Base-by-base conservation (phyloP, 2,329 filamentous ascomycete species). In the Claviceps maximensis region DNA sequence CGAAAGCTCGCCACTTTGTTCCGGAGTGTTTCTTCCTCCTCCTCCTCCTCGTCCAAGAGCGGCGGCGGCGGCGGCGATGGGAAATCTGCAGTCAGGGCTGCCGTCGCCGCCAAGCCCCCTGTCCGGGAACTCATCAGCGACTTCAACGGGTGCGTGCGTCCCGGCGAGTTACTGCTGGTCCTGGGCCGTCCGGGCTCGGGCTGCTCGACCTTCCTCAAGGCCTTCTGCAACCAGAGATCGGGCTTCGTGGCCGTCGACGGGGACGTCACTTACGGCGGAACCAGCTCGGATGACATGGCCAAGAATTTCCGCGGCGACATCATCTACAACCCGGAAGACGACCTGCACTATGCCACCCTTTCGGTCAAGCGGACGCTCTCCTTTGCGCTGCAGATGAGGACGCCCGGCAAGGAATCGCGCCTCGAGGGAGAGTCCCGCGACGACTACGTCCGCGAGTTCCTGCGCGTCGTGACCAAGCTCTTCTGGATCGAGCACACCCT, bases 401-500 rank as follows among this genome's bases (percentile, higher is more conserved):
- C 83, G 0, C 84, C 83, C 40, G 59, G 67, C 54, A 59, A 65
- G 54, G 51, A 74, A 65, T 57, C 64, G 60, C 45, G 82, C 73
- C 60, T 71, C 75, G 76, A 82, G 6, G 82, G 79, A 1, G 82
- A 86, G 57, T 75, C 72, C 4, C 74, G 79, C 5, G 67, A 74
- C 4, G 76, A 83, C 19, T 72, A 76, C 12, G 74, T 79, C 2
- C 69, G 70, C 2, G 75, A 78, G 52, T 72, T 78, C 44, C 69
- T 80, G 3, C 68, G 76, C 15, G 80, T 85, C 0, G 80, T 87
- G 4, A 79, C 84, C 36, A 84, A 84, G 57, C 69, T 88, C 0
- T 85, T 88, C 59, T 84, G 83, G 71, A 85, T 87, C 25, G 77
- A 80, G 51, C 83, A 87, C 58, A 85, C 83, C 0, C 67, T 84